Conservation (phyloP, 2,329 filamentous ascomycete species). For the Talaromyces sp. region DNA sequence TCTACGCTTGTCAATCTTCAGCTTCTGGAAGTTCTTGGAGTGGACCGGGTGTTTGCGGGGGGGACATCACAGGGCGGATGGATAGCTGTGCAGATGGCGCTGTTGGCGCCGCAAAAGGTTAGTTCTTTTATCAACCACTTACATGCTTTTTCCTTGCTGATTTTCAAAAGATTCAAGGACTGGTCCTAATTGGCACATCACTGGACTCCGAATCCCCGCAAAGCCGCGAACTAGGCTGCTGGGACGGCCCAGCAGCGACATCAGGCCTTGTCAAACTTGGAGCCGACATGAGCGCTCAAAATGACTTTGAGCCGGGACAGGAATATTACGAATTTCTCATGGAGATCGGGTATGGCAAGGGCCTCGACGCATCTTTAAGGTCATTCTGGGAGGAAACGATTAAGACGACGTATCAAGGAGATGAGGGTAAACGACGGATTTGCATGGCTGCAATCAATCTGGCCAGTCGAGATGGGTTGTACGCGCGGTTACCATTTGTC, state of each 20-base stretch:
- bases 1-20: constrained; percentile 44
- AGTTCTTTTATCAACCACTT: neutral
- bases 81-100: constrained; percentile 45
- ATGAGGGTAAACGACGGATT: constrained; percentile 38
- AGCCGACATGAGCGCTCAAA: constrained; percentile 27
- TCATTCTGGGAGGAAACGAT: constrained; percentile 38
- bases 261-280: constrained; percentile 29
- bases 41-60: constrained; percentile 37
- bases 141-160: neutral
- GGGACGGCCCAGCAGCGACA: constrained; percentile 32
- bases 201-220: constrained; percentile 40
- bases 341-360: constrained; percentile 39
- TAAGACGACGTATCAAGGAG: constrained; percentile 38
- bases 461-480: constrained; percentile 40
- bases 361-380: constrained; percentile 23
- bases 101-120: constrained; percentile 40
- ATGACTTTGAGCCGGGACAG: constrained; percentile 33
- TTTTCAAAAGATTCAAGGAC: constrained; percentile 36
- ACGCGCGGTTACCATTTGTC: constrained; percentile 37
- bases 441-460: constrained; percentile 43
- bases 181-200: constrained; percentile 44
- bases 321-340: constrained; percentile 40
- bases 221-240: constrained; percentile 40
- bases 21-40: constrained; percentile 42
- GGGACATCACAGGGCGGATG: constrained; percentile 47